Percentiles rank a stretch among this genome's conserved stretches.
phyloP scores from a whole-genome alignment of 2,329 filamentous ascomycete species.

The Fusarium sp. region DNA sequence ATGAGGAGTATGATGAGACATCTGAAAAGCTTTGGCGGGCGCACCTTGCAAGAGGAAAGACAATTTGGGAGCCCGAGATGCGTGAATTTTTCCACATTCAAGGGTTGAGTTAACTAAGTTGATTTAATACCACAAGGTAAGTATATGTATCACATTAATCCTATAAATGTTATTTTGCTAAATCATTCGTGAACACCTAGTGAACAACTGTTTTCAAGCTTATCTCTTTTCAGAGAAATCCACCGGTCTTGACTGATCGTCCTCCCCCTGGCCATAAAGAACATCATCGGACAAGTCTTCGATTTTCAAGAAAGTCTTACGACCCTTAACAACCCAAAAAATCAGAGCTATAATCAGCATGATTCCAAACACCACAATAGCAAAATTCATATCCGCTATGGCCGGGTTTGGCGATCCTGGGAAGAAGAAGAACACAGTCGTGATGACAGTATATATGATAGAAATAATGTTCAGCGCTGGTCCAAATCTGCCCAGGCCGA shows the following conservation, averaged over 20 bases:
- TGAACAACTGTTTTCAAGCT: background rate
- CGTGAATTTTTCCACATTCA: background rate
- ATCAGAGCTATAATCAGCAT: slow-evolving; percentile 63
- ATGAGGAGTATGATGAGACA: background rate
- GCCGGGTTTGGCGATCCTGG: slow-evolving; percentile 60
- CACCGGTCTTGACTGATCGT: background rate
- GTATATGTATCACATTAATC: no score
- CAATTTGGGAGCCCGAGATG: background rate
- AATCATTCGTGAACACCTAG: accelerated
- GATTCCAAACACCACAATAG: slow-evolving; percentile 67
- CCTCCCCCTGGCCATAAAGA: slow-evolving; percentile 19
- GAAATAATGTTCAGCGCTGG: slow-evolving; percentile 60
- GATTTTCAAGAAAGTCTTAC: slow-evolving; percentile 53
- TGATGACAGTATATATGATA: slow-evolving; percentile 64
- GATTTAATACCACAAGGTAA: background rate
- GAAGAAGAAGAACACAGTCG: slow-evolving; percentile 68
- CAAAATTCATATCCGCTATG: slow-evolving; percentile 66
- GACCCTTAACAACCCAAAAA: slow-evolving; percentile 65
- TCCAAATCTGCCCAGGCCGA: slow-evolving; percentile 61
- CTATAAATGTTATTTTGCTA: background rate
- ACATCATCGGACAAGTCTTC: slow-evolving; percentile 26
- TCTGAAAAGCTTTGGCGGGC: accelerated
- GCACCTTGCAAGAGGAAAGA: background rate
- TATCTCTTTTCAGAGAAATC: slow-evolving; percentile 10
- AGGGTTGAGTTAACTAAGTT: background rate